phyloP scores from a whole-genome alignment of 305 asterid species.

The Plantago lanceolata region DNA sequence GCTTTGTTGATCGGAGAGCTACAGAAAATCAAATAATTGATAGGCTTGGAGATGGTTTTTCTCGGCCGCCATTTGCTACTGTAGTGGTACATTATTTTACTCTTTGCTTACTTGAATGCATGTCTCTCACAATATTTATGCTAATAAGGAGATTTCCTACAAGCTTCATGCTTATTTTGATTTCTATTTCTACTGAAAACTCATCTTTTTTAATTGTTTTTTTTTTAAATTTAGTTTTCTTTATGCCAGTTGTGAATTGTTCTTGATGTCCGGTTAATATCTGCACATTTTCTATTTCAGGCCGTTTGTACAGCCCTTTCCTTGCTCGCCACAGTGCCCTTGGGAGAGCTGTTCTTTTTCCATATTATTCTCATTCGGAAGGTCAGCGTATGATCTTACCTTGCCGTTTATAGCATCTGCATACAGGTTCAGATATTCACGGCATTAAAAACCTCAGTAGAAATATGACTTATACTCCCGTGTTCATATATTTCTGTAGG shows the following conservation, averaged over 20 bases:
- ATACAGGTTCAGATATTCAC: not conserved
- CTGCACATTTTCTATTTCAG: conserved; percentile 38
- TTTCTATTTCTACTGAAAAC: not conserved
- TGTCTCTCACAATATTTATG: not conserved
- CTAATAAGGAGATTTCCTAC: not conserved
- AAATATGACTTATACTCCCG: not conserved
- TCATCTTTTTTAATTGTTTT: not conserved
- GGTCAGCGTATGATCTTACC: conserved; percentile 36
- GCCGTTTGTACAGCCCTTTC: conserved; percentile 83
- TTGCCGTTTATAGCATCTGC: conserved; percentile 11
- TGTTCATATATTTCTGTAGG: conserved; percentile 35
- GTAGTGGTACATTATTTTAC: conserved; percentile 62
- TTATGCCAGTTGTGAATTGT: conserved; percentile 1
- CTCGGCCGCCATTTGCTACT: conserved; percentile 90
- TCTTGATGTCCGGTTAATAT: conserved; percentile 7
- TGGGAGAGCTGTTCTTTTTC: conserved; percentile 90
- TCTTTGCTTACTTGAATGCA: not conserved
- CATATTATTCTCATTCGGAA: conserved; percentile 86
- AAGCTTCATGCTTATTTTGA: conserved; percentile 5
- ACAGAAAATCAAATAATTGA: conserved; percentile 67
- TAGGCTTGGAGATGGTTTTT: conserved; percentile 91
- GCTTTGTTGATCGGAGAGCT: conserved; percentile 65
- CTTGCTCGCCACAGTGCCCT: conserved; percentile 75
- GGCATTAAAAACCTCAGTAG: not conserved
- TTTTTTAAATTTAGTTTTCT: not conserved